phyloP scores from a whole-genome alignment of 2,329 filamentous ascomycete species.

The Onygenales sp. region DNA sequence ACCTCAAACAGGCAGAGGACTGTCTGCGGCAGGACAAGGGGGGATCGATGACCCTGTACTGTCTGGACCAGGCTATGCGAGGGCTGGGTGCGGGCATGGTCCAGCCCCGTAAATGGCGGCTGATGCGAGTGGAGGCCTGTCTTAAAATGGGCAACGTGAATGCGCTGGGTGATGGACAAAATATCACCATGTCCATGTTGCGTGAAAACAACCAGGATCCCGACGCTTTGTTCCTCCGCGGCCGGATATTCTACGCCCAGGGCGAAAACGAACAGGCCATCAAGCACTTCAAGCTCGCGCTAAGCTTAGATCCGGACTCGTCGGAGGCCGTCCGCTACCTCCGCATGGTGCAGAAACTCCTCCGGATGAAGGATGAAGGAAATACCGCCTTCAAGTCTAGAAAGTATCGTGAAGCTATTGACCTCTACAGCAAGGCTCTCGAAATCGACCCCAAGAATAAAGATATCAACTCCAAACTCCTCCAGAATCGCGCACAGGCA shows the following conservation, averaged over 20 bases:
- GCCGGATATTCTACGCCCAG: conserved; percentile 76
- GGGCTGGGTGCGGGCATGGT: conserved; percentile 64
- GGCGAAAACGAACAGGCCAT: conserved; percentile 94
- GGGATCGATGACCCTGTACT: conserved; percentile 85
- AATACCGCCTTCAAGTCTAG: conserved; percentile 83
- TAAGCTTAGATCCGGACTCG: conserved; percentile 86
- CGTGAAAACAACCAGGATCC: conserved; percentile 84
- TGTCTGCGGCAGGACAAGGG: conserved; percentile 64
- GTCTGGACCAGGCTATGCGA: conserved; percentile 81
- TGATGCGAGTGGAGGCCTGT: conserved; percentile 86
- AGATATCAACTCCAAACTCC: conserved; percentile 86
- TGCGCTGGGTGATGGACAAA: conserved; percentile 82
- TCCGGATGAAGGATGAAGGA: conserved; percentile 88
- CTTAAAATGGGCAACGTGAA: conserved; percentile 88
- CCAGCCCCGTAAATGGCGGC: conserved; percentile 84
- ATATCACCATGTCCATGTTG: conserved; percentile 79
- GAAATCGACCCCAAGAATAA: conserved; percentile 81
- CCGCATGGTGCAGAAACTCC: conserved; percentile 80
- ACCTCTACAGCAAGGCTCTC: conserved; percentile 74
- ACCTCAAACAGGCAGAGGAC: conserved; percentile 70
- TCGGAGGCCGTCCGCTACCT: conserved; percentile 81
- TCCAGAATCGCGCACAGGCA: conserved; percentile 87
- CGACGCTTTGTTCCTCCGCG: conserved; percentile 83
- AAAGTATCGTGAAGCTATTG: conserved; percentile 68
- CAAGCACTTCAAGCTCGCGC: conserved; percentile 80